Evolutionary conservation across 179 eudicot species (phyloP), one percentile per base, ranked within the genome.

Genomic region (Patellifolia procumbens): DNA sequence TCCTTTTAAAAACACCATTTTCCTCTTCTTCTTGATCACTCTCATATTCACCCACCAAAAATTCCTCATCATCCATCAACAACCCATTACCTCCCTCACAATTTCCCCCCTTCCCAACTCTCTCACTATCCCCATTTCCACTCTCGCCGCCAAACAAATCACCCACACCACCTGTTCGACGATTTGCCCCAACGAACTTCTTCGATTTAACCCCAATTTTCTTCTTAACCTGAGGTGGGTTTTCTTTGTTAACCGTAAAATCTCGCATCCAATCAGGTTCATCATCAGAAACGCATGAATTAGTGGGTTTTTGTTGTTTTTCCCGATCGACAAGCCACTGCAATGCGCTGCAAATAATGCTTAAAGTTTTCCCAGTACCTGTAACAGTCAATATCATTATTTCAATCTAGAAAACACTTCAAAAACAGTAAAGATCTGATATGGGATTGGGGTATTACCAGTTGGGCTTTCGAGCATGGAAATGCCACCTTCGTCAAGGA

Each of bases 381-480:
- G 84, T 8, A 70, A 49, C 5, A 51, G 2, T n/a, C 17, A 5
- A 70, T 19, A 0, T 70, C 2, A 7, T 7, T 70, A 43, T 32
- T 24, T 7, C 46, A 12, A 20, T 35, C 29, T 9, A n/a, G 48
- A 17, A 7, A 31, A 2, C n/a, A n/a, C n/a, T 28, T 70, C 28
- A 5, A 49, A 19, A 49, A 49, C n/a, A n/a, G n/a, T n/a, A n/a
- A n/a, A n/a, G n/a, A n/a, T n/a, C n/a, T n/a, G n/a, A n/a, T n/a
- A n/a, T n/a, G 19, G 5, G 62, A 60, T 24, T 58, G 67, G 52
- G 69, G 28, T 49, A 82, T 29, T 49, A 89, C 97, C 98, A 1
- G 98, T 94, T 43, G 97, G 98, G 83, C 98, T 94, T 83, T 94
- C 97, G 79, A 94, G 98, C 97, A 94, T 91, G 43, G 94, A 81